These are phyloP conservation scores for Cercospora brassicicola DNA, from an alignment of 2,329 filamentous ascomycete genomes.

Conservation along the genomic window DNA sequence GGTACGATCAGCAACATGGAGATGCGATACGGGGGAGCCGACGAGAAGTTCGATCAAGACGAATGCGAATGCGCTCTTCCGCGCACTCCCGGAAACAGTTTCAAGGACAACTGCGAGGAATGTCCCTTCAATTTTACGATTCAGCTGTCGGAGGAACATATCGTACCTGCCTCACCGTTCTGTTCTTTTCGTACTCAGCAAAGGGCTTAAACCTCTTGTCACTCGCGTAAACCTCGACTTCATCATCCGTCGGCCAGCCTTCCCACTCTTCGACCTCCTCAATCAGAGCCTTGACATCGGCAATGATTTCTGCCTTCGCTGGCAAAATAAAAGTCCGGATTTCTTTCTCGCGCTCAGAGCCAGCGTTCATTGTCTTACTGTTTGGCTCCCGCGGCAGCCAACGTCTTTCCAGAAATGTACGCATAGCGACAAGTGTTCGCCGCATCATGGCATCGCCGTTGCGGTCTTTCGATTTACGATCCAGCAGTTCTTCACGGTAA, in stretches of 20 bases:
- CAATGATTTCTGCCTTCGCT: constrained; percentile 23
- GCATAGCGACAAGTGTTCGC: constrained; percentile 42
- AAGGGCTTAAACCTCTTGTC: constrained; percentile 16
- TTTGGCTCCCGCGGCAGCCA: constrained; percentile 23
- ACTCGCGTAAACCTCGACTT: constrained; percentile 39
- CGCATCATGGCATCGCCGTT: constrained; percentile 39
- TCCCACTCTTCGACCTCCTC: constrained; percentile 44
- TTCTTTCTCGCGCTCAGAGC: not conserved
- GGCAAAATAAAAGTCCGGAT: constrained; percentile 21
- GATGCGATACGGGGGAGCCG: not conserved
- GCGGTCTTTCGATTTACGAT: constrained; percentile 31
- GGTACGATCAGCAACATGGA: not conserved
- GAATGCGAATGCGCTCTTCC: not conserved
- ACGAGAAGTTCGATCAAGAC: not conserved
- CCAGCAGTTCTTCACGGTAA: constrained; percentile 45
- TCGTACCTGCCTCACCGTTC: not conserved
- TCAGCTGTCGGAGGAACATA: not conserved
- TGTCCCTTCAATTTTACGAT: not conserved
- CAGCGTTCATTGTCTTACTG: not conserved
- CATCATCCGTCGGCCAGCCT: constrained; percentile 47
- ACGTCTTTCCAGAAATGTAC: constrained; percentile 45
- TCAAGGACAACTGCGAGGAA: not conserved
- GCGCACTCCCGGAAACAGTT: not conserved
- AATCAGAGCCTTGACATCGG: constrained; percentile 28
- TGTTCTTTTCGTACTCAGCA: not conserved